Evolutionary conservation across 2,329 filamentous ascomycete species (phyloP).

Genomic region (Colletotrichum sp.): DNA sequence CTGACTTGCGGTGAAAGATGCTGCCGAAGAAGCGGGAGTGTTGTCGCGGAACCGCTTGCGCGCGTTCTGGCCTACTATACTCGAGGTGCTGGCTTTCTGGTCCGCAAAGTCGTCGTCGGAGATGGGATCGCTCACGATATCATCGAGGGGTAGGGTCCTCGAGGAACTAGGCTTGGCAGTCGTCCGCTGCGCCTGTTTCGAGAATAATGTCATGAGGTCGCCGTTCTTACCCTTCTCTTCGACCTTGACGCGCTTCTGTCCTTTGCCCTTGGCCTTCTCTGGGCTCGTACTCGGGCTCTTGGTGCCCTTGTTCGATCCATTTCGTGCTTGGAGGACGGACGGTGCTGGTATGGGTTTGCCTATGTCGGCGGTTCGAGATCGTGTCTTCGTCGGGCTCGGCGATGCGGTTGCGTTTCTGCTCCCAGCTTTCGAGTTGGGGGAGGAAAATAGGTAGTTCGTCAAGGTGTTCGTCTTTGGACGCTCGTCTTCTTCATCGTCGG

Average conservation of each 20-base stretch:
- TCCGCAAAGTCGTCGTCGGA: constrained; percentile 65
- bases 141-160: constrained; percentile 44
- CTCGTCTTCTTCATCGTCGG: constrained; percentile 54
- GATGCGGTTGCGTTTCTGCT: constrained; percentile 37
- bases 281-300: constrained; percentile 52
- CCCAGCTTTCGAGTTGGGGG: constrained; percentile 48
- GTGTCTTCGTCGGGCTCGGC: constrained; percentile 45
- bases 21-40: constrained; percentile 7
- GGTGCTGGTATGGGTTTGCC: neutral
- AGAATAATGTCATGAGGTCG: constrained; percentile 65
- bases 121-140: constrained; percentile 61
- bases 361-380: neutral
- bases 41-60: constrained; percentile 55
- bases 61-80: constrained; percentile 61
- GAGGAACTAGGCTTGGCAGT: constrained; percentile 21
- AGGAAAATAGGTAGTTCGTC: constrained; percentile 59
- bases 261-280: constrained; percentile 48
- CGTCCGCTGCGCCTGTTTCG: constrained; percentile 62
- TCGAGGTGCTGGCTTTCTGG: constrained; percentile 54
- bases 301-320: constrained; percentile 26
- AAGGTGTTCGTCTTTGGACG: constrained; percentile 49
- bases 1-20: constrained; percentile 45
- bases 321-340: constrained; percentile 26
- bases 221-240: constrained; percentile 59
- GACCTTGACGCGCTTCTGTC: constrained; percentile 34